Conservation (phyloP, 148 eudicot genomes). For the Arbutus unedo region DNA sequence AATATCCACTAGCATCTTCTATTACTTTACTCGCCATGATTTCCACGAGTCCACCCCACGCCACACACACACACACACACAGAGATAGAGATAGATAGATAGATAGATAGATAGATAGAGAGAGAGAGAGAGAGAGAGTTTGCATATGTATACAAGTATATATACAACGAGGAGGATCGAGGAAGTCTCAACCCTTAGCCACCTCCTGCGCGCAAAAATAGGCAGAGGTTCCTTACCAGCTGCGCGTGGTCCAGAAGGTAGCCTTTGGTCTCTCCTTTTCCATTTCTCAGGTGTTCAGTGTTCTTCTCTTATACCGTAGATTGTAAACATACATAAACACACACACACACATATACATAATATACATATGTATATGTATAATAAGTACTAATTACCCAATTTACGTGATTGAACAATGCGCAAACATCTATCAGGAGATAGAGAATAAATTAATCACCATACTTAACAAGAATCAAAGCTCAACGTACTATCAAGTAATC, state of each 20-base stretch:
- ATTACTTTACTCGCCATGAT: background rate
- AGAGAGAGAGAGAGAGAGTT: background rate
- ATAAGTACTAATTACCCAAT: no score
- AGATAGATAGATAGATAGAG: background rate
- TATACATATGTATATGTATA: no score
- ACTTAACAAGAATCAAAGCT: no score
- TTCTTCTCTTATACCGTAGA: no score
- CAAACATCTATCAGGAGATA: no score
- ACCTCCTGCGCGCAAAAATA: background rate
- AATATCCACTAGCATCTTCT: background rate
- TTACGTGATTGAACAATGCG: no score
- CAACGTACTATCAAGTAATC: no score
- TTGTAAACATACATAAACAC: no score
- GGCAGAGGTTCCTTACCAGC: no score
- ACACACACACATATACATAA: no score
- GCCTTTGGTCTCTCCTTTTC: background rate
- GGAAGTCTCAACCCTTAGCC: background rate
- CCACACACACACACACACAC: background rate
- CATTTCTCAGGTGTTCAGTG: no score
- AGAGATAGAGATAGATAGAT: background rate
- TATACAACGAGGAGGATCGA: background rate
- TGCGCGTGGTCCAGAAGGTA: background rate
- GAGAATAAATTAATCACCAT: no score
- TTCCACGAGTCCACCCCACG: background rate
- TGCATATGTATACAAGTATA: background rate